A percentile compares a stretch with the other conserved stretches of the same genome.
These are phyloP conservation scores for Davidsoniella eucalypti DNA, from an alignment of 2,329 filamentous ascomycete species.

Conservation along the genomic window DNA sequence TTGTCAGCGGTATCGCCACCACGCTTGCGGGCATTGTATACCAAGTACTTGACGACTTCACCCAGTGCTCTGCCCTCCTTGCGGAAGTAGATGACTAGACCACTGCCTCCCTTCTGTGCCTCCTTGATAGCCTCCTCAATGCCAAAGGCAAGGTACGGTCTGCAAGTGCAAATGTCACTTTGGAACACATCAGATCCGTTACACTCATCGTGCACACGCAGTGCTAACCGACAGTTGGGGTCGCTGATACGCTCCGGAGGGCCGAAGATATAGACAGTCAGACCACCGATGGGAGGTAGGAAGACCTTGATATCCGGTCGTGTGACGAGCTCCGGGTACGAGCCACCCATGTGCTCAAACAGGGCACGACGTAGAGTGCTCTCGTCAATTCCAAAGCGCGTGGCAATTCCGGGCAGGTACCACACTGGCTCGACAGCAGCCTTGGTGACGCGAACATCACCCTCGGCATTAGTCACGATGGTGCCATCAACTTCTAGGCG, in stretches of 20 bases:
- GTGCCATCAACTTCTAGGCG: conserved; percentile 68
- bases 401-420: conserved; percentile 76
- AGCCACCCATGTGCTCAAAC: conserved; percentile 91
- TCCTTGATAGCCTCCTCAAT: conserved; percentile 97
- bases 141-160: conserved; percentile 89
- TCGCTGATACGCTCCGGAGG: conserved; percentile 90
- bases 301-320: conserved; percentile 90
- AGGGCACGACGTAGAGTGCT: conserved; percentile 68
- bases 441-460: conserved; percentile 87
- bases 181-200: conserved; percentile 97
- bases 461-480: conserved; percentile 70
- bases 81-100: conserved; percentile 95
- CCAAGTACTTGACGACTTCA: conserved; percentile 83
- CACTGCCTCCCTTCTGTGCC: conserved; percentile 82
- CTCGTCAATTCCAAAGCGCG: conserved; percentile 90
- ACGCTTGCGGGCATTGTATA: conserved; percentile 68
- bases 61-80: conserved; percentile 91
- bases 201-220: conserved; percentile 71
- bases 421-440: conserved; percentile 91
- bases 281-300: conserved; percentile 78
- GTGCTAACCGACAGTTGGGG: conserved; percentile 59
- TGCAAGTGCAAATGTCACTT: conserved; percentile 93
- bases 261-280: conserved; percentile 95
- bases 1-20: conserved; percentile 68
- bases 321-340: conserved; percentile 92